Evolutionary conservation across 1,284 basidiomycete genomes (phyloP), one percentile per base, ranked within the genome.

Genomic region (Grifola frondosa): DNA sequence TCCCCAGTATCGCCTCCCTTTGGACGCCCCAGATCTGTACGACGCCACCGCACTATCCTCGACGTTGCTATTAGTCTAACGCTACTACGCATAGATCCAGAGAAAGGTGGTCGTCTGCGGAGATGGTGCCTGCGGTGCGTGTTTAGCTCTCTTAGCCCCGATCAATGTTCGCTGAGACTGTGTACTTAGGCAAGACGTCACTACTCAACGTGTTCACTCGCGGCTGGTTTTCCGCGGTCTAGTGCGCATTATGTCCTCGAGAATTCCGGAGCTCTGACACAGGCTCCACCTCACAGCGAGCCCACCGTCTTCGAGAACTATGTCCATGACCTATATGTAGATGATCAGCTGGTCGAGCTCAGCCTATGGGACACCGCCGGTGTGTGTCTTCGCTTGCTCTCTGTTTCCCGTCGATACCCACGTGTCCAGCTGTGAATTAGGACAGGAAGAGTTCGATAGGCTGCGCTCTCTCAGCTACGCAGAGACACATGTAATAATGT

Each of bases 331-430:
- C 66, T 93, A 34, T 77, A 77, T 49, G 79, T 97, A 19, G 91
- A 94, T 46, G 89, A 89, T 24, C 84, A 89, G 53, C 63, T 78
- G 16, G 84, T 97, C 10, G 95, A 98, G 61, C 72, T 98, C 36
- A 91, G 91, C 59, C 63, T 98, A 46, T 98, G 95, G 95, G 96
- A 98, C 64, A 97, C 95, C 30, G 95, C 95, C 28, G 92, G 92
- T 91, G 58, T 54, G 81, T 69, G 35, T 40, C 16, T 17, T 40
- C 22, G 29, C 30, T 35, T 30, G 21, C 34, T 33, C 37, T 22
- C 12, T 9, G 1, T 24, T 22, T 11, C 17, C 17, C 44, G 35
- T 23, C 25, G 15, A n/a, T 29, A 32, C 46, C 57, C 33, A 58
- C 32, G 24, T 48, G 8, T 44, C 44, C 38, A 53, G 52, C 44